Base-by-base conservation (phyloP, 768 basidiomycete genomes). In the Leccinellum albellum region DNA sequence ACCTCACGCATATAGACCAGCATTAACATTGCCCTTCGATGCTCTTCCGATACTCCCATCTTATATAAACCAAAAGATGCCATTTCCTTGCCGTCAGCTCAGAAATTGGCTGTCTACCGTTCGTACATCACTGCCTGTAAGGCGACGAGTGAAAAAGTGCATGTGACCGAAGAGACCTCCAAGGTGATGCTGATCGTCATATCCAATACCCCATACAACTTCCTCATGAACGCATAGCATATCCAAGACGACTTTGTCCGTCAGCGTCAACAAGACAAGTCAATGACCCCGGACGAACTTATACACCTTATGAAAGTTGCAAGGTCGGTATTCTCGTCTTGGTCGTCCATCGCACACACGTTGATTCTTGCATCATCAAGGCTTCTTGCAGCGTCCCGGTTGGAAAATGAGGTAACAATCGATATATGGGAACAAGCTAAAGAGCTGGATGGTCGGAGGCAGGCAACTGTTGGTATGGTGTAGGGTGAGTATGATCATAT, bases 211-310 rank as follows among this genome's bases (percentile, higher is more conserved):
- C 15, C 14, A 6, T 26, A 49, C 28, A 35, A 37, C 3, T 20
- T 57, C 31, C 23, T 57, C 40, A 46, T 49, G n/a, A 14, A 17
- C 35, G 35, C 33, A 32, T 51, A 92, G 90, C 75, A 85, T 61
- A 87, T 93, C 33, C 87, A 91, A 76, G 79, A 86, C 6, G 88
- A 91, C 55, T 93, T 92, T 65, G 87, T 81, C 26, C 67, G 62
- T 55, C 71, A 73, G 51, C 70, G 80, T 50, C 76, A 76, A 66
- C 66, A 70, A 45, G 66, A 76, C 53, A 67, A 63, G 14, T 70
- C 68, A 13, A 66, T 75, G 20, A 78, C 81, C 23, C 73, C 84
- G 1, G 84, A 91, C 21, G 83, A 89, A 57, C 75, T 93, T 51
- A 79, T 88, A 55, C 80, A 79, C 51, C 74, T 82, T 51, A 88